A percentile compares a stretch with the other conserved stretches of the same genome.
Evolutionary conservation across 371 early-diverging fungal genomes (phyloP).

Genomic region (Aphelidium insulamus): DNA sequence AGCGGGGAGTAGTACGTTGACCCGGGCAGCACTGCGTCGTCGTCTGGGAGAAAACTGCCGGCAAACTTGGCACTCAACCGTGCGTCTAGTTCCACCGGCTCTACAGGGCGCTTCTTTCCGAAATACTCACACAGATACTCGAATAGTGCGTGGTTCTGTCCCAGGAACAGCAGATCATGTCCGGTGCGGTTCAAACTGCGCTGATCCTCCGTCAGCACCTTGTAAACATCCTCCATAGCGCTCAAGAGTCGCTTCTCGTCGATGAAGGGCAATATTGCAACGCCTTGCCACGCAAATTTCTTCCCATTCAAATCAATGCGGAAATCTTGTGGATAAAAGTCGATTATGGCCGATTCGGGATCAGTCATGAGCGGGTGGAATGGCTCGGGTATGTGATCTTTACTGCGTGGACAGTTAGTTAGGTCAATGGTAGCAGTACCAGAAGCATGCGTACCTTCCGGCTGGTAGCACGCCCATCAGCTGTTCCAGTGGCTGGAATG

Average conservation of each 20-base stretch:
- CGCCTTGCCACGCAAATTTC: constrained; percentile 93
- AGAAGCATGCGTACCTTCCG: constrained; percentile 22
- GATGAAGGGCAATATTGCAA: constrained; percentile 83
- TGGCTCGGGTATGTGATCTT: constrained; percentile 49
- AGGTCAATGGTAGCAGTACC: background rate
- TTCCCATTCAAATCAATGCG: constrained; percentile 94
- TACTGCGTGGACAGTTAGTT: constrained; percentile 12
- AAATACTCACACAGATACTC: constrained; percentile 36
- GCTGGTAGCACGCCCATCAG: constrained; percentile 96
- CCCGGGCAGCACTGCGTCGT: too few species aligned
- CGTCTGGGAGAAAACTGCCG: too few species aligned
- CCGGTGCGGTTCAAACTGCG: constrained; percentile 45
- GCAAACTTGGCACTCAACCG: too few species aligned
- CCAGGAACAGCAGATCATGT: constrained; percentile 40
- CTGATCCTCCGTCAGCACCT: constrained; percentile 51
- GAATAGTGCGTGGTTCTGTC: constrained; percentile 35
- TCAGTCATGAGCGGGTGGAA: constrained; percentile 72
- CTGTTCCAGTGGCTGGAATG: constrained; percentile 91
- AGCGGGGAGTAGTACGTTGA: too few species aligned
- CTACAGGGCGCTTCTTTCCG: too few species aligned
- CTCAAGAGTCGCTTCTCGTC: constrained; percentile 53
- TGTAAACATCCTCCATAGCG: constrained; percentile 48
- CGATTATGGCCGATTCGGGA: constrained; percentile 59
- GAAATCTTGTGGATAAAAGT: constrained; percentile 84
- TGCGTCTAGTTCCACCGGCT: too few species aligned